Evolutionary conservation across 305 asterid genomes (phyloP).

Genomic region (Fraxinus paxiana): DNA sequence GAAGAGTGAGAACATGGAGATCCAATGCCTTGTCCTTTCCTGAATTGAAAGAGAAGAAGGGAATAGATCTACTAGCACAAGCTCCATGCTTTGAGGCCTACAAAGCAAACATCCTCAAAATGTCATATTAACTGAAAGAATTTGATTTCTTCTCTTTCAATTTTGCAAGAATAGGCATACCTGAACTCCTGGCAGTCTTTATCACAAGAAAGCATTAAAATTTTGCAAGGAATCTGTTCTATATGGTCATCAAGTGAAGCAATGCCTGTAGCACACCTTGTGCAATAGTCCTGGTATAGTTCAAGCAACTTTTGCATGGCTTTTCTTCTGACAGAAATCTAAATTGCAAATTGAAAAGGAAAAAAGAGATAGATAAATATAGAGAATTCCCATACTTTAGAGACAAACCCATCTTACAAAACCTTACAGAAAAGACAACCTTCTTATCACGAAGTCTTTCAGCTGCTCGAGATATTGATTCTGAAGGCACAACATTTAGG

Average conservation of each 20-base stretch:
- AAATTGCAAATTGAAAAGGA: slow-evolving; percentile 21
- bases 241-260: slow-evolving; percentile 42
- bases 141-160: not conserved
- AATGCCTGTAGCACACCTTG: slow-evolving; percentile 43
- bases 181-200: slow-evolving; percentile 82
- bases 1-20: slow-evolving; percentile 57
- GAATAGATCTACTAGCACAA: slow-evolving; percentile 67
- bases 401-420: slow-evolving; percentile 17
- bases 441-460: slow-evolving; percentile 90
- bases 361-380: slow-evolving; percentile 7
- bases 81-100: slow-evolving; percentile 80
- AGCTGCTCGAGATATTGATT: slow-evolving; percentile 54
- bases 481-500: slow-evolving; percentile 39
- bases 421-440: slow-evolving; percentile 39
- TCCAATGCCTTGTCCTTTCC: slow-evolving; percentile 73
- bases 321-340: slow-evolving; percentile 73
- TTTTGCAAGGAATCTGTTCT: slow-evolving; percentile 79
- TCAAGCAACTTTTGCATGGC: slow-evolving; percentile 72
- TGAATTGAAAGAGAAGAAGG: slow-evolving; percentile 64
- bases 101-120: slow-evolving; percentile 13
- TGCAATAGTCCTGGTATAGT: slow-evolving; percentile 74
- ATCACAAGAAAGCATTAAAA: slow-evolving; percentile 78
- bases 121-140: slow-evolving; percentile 2
- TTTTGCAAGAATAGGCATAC: slow-evolving; percentile 32
- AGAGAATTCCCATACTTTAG: not conserved